These are phyloP conservation scores for Endothia cerciana DNA, from an alignment of 2,329 filamentous ascomycete species.

Conservation along the genomic window DNA sequence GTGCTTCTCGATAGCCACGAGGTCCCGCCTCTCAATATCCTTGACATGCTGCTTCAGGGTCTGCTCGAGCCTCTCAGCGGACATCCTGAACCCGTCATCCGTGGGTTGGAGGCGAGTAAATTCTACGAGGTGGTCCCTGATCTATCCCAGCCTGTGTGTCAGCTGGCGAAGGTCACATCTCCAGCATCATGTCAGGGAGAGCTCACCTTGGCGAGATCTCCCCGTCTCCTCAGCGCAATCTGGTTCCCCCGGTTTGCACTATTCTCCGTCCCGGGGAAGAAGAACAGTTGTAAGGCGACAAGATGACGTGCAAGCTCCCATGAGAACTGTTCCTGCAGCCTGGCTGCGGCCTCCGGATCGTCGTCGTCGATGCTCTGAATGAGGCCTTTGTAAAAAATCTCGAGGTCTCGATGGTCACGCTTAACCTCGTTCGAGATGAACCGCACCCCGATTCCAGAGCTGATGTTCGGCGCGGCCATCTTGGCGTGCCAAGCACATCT, in stretches of 20 bases:
- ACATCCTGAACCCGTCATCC: background rate
- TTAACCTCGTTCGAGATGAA: slow-evolving; percentile 27
- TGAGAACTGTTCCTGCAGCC: slow-evolving; percentile 15
- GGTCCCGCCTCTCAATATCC: slow-evolving; percentile 19
- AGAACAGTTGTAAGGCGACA: slow-evolving; percentile 22
- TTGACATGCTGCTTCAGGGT: slow-evolving; percentile 17
- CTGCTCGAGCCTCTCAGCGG: background rate
- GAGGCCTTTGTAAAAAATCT: slow-evolving; percentile 17
- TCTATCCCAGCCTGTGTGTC: background rate
- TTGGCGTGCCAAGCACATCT: background rate
- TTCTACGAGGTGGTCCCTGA: background rate
- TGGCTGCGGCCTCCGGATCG: background rate
- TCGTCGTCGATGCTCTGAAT: background rate
- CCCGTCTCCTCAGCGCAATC: slow-evolving; percentile 7
- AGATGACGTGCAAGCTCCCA: slow-evolving; percentile 27
- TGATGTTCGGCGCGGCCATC: background rate
- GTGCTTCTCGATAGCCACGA: slow-evolving; percentile 22
- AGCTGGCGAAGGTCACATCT: no score
- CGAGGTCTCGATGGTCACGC: slow-evolving; percentile 25
- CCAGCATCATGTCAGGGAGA: no score
- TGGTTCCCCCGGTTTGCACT: slow-evolving; percentile 18
- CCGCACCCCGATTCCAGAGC: slow-evolving; percentile 19
- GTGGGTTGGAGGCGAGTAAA: background rate
- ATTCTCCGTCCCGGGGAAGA: slow-evolving; percentile 22
- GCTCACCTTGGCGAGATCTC: slow-evolving; percentile 7